Base-by-base conservation (phyloP, 805 yeast genomes). In the Debaryomyces maramus region DNA sequence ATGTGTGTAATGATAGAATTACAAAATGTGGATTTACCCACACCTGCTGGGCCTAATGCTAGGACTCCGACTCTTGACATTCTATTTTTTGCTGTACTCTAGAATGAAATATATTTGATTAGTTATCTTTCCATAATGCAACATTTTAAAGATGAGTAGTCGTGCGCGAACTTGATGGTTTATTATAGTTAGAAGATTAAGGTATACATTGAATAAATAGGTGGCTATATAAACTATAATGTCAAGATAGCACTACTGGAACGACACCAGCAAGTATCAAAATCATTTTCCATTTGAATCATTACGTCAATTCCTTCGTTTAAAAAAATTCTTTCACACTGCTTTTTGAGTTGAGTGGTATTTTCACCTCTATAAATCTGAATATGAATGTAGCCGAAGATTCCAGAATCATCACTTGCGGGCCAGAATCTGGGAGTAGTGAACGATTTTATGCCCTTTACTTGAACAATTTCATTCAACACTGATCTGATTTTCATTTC, bases 1-100 rank as follows among this genome's bases (percentile, higher is more conserved):
- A 93, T 85, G 61, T 91, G 85, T 1, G 91, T 66, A 32, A 93
- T 84, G 45, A 93, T 75, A 3, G 96, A 73, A 54, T 88, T 86
- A 67, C 98, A 91, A 57, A 91, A 93, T 0, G 99, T 88, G 34
- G 93, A 81, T 62, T 73, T 91, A 8, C 99, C 99, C 7, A 86
- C 98, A 27, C 99, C 99, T 1, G 99, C 99, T 14, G 99, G 99
- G 1, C 99, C 99, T 48, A 93, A 65, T 1, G 90, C 96, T 46
- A 93, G 68, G 9, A 88, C 91, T 42, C 98, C 99, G 2, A 89
- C 96, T 66, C 96, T 75, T 3, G 97, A 88, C 99, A 93, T 91
- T 39, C n/a, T 40, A n/a, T n/a, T 20, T 14, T 23, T 19, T 9
- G 37, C 17, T 10, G 22, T 2, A 6, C 11, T n/a, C 9, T 30